These are phyloP conservation scores for Mycosphaerella arachidis DNA, from an alignment of 2,329 filamentous ascomycete species.

Conservation along the genomic window DNA sequence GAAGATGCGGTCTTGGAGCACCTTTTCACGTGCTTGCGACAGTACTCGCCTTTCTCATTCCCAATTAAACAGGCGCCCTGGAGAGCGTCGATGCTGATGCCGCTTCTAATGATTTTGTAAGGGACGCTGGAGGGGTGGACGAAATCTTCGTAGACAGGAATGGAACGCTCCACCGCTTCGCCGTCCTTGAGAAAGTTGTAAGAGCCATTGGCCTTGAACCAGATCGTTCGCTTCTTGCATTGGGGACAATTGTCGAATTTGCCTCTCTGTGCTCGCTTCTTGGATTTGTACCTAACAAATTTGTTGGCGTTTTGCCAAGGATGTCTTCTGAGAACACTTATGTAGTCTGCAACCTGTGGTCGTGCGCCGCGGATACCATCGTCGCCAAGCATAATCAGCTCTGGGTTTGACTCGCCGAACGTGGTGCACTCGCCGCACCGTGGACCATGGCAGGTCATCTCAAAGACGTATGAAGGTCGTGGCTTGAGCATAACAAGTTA, in stretches of 20 bases:
- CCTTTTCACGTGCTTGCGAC: too few relatives aligned
- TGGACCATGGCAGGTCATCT: not conserved
- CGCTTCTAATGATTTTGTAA: not conserved
- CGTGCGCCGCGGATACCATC: not conserved
- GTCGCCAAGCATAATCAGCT: not conserved
- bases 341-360: not conserved
- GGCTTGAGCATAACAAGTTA: not conserved
- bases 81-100: not conserved
- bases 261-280: not conserved
- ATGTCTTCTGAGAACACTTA: not conserved
- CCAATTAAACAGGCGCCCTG: not conserved
- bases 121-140: not conserved
- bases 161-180: not conserved
- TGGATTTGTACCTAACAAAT: not conserved
- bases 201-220: not conserved
- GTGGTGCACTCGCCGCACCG: not conserved
- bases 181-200: not conserved
- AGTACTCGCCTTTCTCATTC: not conserved
- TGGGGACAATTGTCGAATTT: not conserved
- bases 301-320: not conserved
- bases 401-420: not conserved
- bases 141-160: not conserved
- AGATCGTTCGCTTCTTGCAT: not conserved
- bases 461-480: not conserved
- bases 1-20: not conserved